These are phyloP conservation scores for Ramularia endophylla DNA, from an alignment of 2,329 filamentous ascomycete genomes.

Conservation along the genomic window DNA sequence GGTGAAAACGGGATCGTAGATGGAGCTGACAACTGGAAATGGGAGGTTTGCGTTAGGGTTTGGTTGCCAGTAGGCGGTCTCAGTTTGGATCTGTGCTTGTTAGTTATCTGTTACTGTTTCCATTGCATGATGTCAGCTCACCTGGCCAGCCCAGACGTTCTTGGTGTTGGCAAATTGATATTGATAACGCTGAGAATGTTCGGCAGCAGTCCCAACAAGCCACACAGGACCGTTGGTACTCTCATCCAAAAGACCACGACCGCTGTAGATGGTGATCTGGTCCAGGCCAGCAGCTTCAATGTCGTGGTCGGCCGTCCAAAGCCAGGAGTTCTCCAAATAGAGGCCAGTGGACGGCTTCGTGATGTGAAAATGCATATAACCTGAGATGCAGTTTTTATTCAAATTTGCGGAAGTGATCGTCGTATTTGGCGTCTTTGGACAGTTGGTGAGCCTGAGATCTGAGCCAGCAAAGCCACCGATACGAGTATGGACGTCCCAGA, in stretches of 20 bases:
- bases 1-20: slow-evolving; percentile 63
- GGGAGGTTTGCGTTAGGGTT: slow-evolving; percentile 69
- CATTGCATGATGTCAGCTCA: background rate
- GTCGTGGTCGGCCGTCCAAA: slow-evolving; percentile 90
- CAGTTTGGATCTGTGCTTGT: slow-evolving; percentile 62
- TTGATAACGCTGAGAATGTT: slow-evolving; percentile 61
- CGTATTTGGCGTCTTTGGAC: slow-evolving; percentile 30
- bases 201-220: slow-evolving; percentile 62
- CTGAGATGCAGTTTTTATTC: slow-evolving; percentile 26
- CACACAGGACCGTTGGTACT: slow-evolving; percentile 54
- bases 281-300: slow-evolving; percentile 65
- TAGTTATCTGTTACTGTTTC: too few species aligned
- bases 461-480: slow-evolving; percentile 50
- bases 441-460: slow-evolving; percentile 37
- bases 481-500: slow-evolving; percentile 53
- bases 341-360: slow-evolving; percentile 47
- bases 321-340: slow-evolving; percentile 88
- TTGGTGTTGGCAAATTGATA: slow-evolving; percentile 75
- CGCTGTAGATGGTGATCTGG: slow-evolving; percentile 85
- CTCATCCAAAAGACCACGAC: slow-evolving; percentile 78
- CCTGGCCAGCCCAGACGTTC: slow-evolving; percentile 71
- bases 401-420: slow-evolving; percentile 16
- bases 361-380: slow-evolving; percentile 33
- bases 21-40: slow-evolving; percentile 54
- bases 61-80: slow-evolving; percentile 80